Evolutionary conservation across 2,329 filamentous ascomycete genomes (phyloP), one percentile per base, ranked within the genome.

Genomic region (Septoria linicola): DNA sequence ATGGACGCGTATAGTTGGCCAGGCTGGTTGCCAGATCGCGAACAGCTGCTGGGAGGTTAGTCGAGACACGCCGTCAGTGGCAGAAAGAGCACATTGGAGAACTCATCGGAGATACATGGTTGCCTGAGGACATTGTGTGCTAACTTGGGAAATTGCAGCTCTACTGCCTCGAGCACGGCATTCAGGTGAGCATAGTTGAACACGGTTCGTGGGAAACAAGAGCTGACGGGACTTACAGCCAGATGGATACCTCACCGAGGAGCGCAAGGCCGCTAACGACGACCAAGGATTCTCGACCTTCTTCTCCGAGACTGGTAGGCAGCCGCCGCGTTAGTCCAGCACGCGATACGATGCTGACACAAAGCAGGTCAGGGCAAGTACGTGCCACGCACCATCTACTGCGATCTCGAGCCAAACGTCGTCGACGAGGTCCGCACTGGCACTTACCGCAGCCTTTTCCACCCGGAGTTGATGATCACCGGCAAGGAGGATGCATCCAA

Each of bases 11-110:
- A 70, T 75, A 99, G 93, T 99, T 82, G 93, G 93, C 79, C 93
- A 99, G 84, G 93, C 93, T 74, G 93, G 93, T 87, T 97, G 93
- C 85, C 93, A 99, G 77, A 99, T 99, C 73, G 93, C 92, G 80
- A 99, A 99, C 82, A 93, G 93, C 68, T 97, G 93, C 85, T 99
- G 93, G 93, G 93, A 99, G 90, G 93, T 99, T 80, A 80, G 89
- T 80, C 70, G 68, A 55, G 53, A 40, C 58, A 41, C 48, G 34
- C 19, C 13, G 55, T 61, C 47, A 61, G 55, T 46, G 19, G 34
- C 48, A 34, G 49, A 35, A 44, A 47, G 46, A 55, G 32, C 41
- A 41, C 31, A 32, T 39, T 27, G 36, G 20, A 41, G 52, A 36
- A 48, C 49, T 54, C 49, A 23, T 49, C 55, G 70, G 32, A n/a